Evolutionary conservation across 106 monocot genomes (phyloP), one percentile per base, ranked within the genome.

Genomic region (Triglochin maritima): DNA sequence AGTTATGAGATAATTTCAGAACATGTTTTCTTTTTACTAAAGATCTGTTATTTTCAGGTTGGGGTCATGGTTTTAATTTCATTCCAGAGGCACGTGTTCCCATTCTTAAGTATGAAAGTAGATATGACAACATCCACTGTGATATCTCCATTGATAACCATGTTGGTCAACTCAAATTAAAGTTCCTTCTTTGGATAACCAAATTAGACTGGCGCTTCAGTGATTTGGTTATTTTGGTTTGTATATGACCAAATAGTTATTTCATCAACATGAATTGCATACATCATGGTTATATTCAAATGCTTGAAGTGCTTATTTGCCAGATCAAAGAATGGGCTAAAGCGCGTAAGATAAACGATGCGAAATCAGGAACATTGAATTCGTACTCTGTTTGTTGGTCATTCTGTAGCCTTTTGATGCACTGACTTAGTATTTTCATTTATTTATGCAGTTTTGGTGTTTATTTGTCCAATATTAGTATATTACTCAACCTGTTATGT

Each of bases 241-340:
- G 76, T 53, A 29, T 29, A 29, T 29, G 9, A 9, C 13, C 45
- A 5, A 63, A 11, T n/a, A 47, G 11, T 12, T 71, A 84, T 79
- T 75, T 90, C 75, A 78, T 90, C 79, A 77, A 85, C 52, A 57
- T 90, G 94, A 87, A 85, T 44, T 59, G 73, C 45, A 44, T 16
- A 3, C 5, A 60, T 59, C 47, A 5, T 3, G 42, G 9, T 51
- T 50, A 16, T 47, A 67, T 51, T 57, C 13, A 2, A 16, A 17
- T 7, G 8, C 16, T 9, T 29, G 29, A 29, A 29, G 53, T 59
- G 9, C 50, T 5, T 64, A 44, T 69, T 50, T 66, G 62, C 70
- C 81, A 94, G 94, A 76, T 76, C 15, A 94, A 94, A 67, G 90
- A 87, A 81, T 90, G 89, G 87, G 94, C 94, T 7, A 94, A 94